Evolutionary conservation across 257 asterid species (phyloP).

Genomic region (Jasminum sambac): DNA sequence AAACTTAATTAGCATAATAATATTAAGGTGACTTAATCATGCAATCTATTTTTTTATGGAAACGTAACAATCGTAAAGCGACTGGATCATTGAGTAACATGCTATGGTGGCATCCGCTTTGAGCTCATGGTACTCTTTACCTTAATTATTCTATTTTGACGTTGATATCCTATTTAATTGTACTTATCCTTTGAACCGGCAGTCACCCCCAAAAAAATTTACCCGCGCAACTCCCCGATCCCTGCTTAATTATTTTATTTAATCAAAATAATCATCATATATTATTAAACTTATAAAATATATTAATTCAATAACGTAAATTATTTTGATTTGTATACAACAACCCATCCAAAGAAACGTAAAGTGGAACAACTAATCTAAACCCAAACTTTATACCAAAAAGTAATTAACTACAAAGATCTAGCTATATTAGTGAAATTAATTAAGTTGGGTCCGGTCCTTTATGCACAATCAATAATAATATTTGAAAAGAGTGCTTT

Average conservation of each 20-base stretch:
- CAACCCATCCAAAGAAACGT: too few species aligned
- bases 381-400: too few species aligned
- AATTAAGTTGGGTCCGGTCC: too few species aligned
- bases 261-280: too few species aligned
- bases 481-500: slow-evolving; percentile 13
- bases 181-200: not conserved
- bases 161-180: not conserved
- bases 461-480: slow-evolving; percentile 18
- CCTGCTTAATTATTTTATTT: too few species aligned
- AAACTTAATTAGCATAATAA: not conserved
- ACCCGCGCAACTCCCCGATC: not conserved
- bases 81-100: slow-evolving; percentile 25
- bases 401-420: too few species aligned
- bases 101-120: slow-evolving; percentile 24
- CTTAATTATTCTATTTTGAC: slow-evolving; percentile 19
- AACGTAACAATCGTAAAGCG: not conserved
- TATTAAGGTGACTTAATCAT: slow-evolving; percentile 1
- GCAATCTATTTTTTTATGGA: not conserved
- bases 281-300: too few species aligned
- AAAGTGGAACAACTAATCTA: too few species aligned
- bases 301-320: too few species aligned
- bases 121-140: slow-evolving; percentile 7
- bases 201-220: not conserved
- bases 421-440: too few species aligned
- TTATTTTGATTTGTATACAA: too few species aligned